phyloP scores from a whole-genome alignment of 2,329 filamentous ascomycete genomes.

The Fusarium dlaminii region DNA sequence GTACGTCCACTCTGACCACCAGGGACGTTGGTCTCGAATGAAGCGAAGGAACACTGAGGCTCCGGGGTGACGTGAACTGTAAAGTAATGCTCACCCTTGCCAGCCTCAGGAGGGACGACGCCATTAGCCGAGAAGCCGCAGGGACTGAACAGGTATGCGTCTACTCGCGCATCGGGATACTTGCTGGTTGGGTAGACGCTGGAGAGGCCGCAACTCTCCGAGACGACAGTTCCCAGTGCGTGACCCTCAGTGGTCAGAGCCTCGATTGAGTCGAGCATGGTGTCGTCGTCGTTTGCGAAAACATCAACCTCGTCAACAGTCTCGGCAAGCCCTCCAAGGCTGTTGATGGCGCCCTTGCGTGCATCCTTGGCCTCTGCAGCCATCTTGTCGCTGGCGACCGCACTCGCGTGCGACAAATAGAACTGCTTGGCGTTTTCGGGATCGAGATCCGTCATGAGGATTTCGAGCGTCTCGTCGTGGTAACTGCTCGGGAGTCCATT shows the following conservation, averaged over 20 bases:
- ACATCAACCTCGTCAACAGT: conserved; percentile 76
- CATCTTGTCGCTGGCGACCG: conserved; percentile 84
- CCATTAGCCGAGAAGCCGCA: conserved; percentile 98
- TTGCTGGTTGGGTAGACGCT: conserved; percentile 86
- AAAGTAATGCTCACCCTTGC: conserved; percentile 83
- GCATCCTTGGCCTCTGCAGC: conserved; percentile 73
- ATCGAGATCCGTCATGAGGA: conserved; percentile 78
- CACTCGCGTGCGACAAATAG: conserved; percentile 79
- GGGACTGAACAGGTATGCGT: conserved; percentile 95
- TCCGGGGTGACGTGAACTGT: conserved; percentile 98
- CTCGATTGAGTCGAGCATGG: conserved; percentile 68
- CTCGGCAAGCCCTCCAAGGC: conserved; percentile 67
- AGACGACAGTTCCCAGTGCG: conserved; percentile 89
- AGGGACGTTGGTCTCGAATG: conserved; percentile 98
- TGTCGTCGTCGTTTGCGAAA: conserved; percentile 72
- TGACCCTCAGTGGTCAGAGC: conserved; percentile 93
- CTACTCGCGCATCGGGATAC: conserved; percentile 92
- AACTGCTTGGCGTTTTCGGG: conserved; percentile 76
- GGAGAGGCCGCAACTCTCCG: conserved; percentile 86
- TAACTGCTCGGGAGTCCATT: conserved; percentile 56
- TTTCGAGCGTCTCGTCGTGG: conserved; percentile 80
- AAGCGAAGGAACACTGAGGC: conserved; percentile 95
- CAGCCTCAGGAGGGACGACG: conserved; percentile 79
- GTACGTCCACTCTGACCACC: conserved; percentile 86
- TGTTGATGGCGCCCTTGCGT: conserved; percentile 67